phyloP scores from a whole-genome alignment of 257 asterid genomes.

The Primulina huaijiensis region DNA sequence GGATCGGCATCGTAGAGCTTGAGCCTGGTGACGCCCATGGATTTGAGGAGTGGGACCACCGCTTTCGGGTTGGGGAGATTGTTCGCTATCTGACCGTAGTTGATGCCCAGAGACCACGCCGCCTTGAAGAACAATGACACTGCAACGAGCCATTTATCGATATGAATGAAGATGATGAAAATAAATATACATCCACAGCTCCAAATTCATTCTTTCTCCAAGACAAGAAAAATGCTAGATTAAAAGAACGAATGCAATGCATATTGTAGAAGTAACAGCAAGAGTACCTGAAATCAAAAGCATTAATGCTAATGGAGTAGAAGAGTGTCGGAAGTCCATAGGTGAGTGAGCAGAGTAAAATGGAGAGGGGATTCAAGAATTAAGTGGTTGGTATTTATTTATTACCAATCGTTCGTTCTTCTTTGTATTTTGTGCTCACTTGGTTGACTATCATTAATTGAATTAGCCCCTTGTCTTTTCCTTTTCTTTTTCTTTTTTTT shows the following conservation, averaged over 20 bases:
- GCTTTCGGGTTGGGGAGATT: conserved; percentile 71
- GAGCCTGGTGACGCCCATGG: conserved; percentile 63
- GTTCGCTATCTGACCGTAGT: conserved; percentile 85
- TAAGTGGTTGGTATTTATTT: not conserved
- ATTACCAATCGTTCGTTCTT: not conserved
- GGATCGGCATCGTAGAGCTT: conserved; percentile 89
- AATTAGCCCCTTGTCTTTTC: not conserved
- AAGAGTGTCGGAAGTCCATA: not conserved
- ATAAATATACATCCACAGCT: not conserved
- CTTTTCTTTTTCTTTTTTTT: too few relatives aligned
- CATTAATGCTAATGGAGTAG: not conserved
- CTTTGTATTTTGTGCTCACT: too few relatives aligned
- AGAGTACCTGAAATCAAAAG: conserved; percentile 1
- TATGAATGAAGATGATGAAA: too few relatives aligned
- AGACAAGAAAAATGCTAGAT: too few relatives aligned
- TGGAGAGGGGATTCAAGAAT: not conserved
- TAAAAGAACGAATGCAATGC: not conserved
- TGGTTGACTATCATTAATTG: not conserved
- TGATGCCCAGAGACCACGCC: conserved; percentile 54
- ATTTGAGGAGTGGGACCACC: conserved; percentile 60
- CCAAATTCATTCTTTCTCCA: not conserved
- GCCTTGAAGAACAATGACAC: conserved; percentile 27
- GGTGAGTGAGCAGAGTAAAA: not conserved
- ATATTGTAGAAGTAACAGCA: not conserved
- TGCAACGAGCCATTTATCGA: conserved; percentile 1